Conservation (phyloP, 2,329 filamentous ascomycete species). For the Furcasterigmium furcatum region DNA sequence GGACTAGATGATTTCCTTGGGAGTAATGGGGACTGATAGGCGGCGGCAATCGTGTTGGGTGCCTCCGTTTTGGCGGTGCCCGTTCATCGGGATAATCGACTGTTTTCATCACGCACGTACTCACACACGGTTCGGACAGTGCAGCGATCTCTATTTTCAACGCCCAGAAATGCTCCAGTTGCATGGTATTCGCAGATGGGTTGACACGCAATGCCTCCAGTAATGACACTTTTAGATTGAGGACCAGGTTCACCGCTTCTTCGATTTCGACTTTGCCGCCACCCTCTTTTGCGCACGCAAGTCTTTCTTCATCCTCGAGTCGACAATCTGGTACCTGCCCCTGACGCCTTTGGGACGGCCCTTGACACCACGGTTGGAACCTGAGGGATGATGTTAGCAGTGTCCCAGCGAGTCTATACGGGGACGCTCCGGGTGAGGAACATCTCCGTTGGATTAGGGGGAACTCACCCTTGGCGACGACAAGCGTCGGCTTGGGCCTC, state of each 20-base stretch:
- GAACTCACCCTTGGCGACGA: conserved; percentile 71
- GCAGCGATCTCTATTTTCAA: too few relatives aligned
- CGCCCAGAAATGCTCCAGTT: conserved; percentile 1
- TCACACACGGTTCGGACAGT: too few relatives aligned
- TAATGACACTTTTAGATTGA: neutral
- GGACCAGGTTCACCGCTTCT: conserved; percentile 24
- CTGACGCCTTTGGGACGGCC: conserved; percentile 89
- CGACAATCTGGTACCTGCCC: conserved; percentile 96
- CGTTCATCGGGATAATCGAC: too few relatives aligned
- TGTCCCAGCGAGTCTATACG: too few relatives aligned
- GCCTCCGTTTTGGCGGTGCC: too few relatives aligned
- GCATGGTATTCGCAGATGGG: conserved; percentile 1
- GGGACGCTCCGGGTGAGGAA: neutral
- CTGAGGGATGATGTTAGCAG: conserved; percentile 6
- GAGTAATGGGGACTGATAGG: too few relatives aligned
- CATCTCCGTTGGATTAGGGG: neutral
- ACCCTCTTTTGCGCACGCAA: conserved; percentile 79
- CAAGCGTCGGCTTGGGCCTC: conserved; percentile 77
- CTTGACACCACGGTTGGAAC: conserved; percentile 74
- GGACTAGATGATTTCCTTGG: too few relatives aligned
- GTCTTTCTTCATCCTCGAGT: conserved; percentile 95
- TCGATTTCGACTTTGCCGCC: conserved; percentile 70
- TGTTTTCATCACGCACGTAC: too few relatives aligned
- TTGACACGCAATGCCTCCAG: neutral
- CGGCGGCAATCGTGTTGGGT: too few relatives aligned